These are phyloP conservation scores for Seminavis robusta DNA, from an alignment of 108 stramenopile genomes.

Conservation along the genomic window DNA sequence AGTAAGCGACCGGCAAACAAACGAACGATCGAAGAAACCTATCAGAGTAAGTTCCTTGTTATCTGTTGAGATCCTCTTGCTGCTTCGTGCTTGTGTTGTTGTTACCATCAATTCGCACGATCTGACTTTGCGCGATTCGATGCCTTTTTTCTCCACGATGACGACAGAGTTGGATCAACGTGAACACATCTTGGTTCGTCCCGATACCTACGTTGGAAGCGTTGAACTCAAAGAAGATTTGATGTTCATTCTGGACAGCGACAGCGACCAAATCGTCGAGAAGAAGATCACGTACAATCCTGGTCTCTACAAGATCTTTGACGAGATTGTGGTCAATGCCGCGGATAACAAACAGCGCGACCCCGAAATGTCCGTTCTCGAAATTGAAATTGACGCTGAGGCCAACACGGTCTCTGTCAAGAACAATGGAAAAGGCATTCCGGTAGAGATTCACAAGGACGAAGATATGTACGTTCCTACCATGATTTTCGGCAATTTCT, in stretches of 20 bases:
- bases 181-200: slow-evolving; percentile 97
- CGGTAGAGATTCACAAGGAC: slow-evolving; percentile 77
- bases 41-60: slow-evolving; percentile 96
- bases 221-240: slow-evolving; percentile 69
- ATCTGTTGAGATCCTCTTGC: too few species aligned
- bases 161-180: too few species aligned
- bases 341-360: slow-evolving; percentile 99
- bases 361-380: slow-evolving; percentile 91
- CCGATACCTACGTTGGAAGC: slow-evolving; percentile 97
- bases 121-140: too few species aligned
- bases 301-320: slow-evolving; percentile 99
- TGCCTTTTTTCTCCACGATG: too few species aligned
- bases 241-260: slow-evolving; percentile 90
- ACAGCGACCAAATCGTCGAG: slow-evolving; percentile 59
- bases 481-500: slow-evolving; percentile 96
- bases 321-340: slow-evolving; percentile 99
- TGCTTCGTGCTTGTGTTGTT: too few species aligned
- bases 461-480: slow-evolving; percentile 89
- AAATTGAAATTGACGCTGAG: slow-evolving; percentile 75
- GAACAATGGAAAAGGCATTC: slow-evolving; percentile 95
- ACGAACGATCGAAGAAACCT: slow-evolving; percentile 83
- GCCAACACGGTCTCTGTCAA: slow-evolving; percentile 87
- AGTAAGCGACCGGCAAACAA: background rate
- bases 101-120: too few species aligned
- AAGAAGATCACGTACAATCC: slow-evolving; percentile 88